Evolutionary conservation across 805 yeast genomes (phyloP), one percentile per base, ranked within the genome.

Genomic region (Zygosaccharomyces gambellarensis): DNA sequence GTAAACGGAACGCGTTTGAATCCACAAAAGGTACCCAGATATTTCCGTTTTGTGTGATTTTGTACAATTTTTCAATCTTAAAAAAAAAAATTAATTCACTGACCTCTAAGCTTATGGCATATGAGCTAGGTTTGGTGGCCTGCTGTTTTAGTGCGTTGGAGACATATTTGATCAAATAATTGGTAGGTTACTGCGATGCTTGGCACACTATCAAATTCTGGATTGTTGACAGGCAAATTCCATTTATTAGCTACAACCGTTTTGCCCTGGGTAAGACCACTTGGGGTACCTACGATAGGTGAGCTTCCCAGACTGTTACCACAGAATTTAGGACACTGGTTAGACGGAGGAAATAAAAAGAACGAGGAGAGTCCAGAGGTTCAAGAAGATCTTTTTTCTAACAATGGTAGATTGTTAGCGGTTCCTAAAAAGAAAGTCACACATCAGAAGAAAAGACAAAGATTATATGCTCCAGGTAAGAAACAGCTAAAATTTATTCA

Each of bases 351-450:
- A 29, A 7, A 21, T 19, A 39, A 36, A 11, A 43, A 28, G 7
- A 38, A 42, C 19, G 31, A 27, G 21, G 23, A 34, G 31, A 42
- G 28, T n/a, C n/a, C 34, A 22, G 14, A 17, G 2, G 30, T 27
- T 14, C 44, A 46, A 14, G 44, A 34, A 28, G 75, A 68, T 17
- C 67, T 71, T 50, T 75, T 76, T 67, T 68, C 75, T 28, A 86
- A 81, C 57, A 77, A 82, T 56, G 96, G 95, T n/a, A 78, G 87
- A 28, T 72, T 88, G 47, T 74, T 75, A 57, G 99, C 99, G 5
- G 97, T 83, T 5, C 98, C 99, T 48, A 94, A 94, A 75, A 90
- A 90, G 80, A 90, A 90, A 69, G 82, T 82, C 2, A 89, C 98
- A 6, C 88, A 89, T 66, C 81, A 81, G 71, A 87, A 88, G 68